phyloP scores from a whole-genome alignment of 2,329 filamentous ascomycete genomes.

The Diaporthe australafricana region DNA sequence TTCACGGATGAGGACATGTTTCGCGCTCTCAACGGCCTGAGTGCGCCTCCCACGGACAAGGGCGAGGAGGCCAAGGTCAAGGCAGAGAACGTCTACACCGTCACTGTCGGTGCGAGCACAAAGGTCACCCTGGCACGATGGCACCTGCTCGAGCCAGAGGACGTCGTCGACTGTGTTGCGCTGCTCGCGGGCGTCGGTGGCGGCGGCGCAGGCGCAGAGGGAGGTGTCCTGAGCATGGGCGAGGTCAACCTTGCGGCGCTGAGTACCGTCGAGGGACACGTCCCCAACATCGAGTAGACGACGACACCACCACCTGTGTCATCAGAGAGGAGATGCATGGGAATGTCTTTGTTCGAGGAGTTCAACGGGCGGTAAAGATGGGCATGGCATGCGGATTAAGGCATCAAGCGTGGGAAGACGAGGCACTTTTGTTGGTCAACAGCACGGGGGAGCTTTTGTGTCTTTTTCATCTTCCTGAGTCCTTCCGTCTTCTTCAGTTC shows the following conservation, averaged over 20 bases:
- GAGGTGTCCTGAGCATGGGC: slow-evolving; percentile 53
- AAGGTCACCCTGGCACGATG: slow-evolving; percentile 92
- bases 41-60: slow-evolving; percentile 51
- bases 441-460: slow-evolving; percentile 7
- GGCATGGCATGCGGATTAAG: slow-evolving; percentile 2
- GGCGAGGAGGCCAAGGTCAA: slow-evolving; percentile 71
- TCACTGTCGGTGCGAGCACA: slow-evolving; percentile 90
- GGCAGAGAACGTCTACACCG: slow-evolving; percentile 82
- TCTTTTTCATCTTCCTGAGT: neutral
- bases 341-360: slow-evolving; percentile 1
- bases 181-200: slow-evolving; percentile 62
- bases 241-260: slow-evolving; percentile 68
- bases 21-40: slow-evolving; percentile 76
- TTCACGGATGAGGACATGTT: slow-evolving; percentile 99
- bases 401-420: neutral
- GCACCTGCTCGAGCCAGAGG: slow-evolving; percentile 88
- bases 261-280: slow-evolving; percentile 64
- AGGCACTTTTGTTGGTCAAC: slow-evolving; percentile 10
- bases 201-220: slow-evolving; percentile 42
- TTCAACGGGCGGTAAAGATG: neutral
- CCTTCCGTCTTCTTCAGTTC: neutral
- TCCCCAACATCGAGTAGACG: slow-evolving; percentile 48
- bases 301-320: neutral
- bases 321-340: neutral
- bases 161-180: slow-evolving; percentile 80